Percentiles rank a stretch among this genome's conserved stretches.
Conservation (phyloP, 495 filamentous ascomycete species). For the Penicillium antarcticum region DNA sequence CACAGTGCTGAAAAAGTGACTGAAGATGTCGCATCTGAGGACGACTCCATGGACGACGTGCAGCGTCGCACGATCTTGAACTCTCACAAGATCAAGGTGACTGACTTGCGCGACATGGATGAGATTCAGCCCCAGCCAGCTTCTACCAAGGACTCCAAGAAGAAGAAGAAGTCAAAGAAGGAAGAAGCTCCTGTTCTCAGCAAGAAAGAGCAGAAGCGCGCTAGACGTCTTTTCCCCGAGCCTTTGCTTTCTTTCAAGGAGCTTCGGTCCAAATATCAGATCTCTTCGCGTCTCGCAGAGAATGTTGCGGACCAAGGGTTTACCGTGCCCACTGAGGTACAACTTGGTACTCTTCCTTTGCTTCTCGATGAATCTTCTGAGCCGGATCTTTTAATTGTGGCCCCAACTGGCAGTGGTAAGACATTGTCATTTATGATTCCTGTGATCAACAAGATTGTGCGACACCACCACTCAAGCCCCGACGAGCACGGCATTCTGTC, state of each 20-base stretch:
- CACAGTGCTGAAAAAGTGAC: slow-evolving; percentile 15
- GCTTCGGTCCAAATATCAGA: slow-evolving; percentile 62
- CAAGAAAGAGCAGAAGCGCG: slow-evolving; percentile 53
- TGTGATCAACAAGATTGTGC: slow-evolving; percentile 69
- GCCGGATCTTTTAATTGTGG: slow-evolving; percentile 79
- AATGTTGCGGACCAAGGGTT: slow-evolving; percentile 87
- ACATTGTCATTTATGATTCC: slow-evolving; percentile 90
- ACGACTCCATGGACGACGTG: slow-evolving; percentile 49
- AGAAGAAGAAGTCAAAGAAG: slow-evolving; percentile 49
- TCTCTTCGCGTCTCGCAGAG: slow-evolving; percentile 65
- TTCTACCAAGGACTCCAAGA: slow-evolving; percentile 47
- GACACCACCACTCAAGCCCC: slow-evolving; percentile 42
- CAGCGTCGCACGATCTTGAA: slow-evolving; percentile 72
- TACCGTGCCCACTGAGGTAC: slow-evolving; percentile 84
- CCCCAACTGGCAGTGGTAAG: slow-evolving; percentile 97
- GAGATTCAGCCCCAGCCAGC: slow-evolving; percentile 31
- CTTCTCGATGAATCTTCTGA: slow-evolving; percentile 52
- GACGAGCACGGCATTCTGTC: slow-evolving; percentile 50
- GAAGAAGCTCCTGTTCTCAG: slow-evolving; percentile 33
- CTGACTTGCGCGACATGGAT: slow-evolving; percentile 54
- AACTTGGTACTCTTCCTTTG: slow-evolving; percentile 79
- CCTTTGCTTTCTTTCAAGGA: slow-evolving; percentile 77
- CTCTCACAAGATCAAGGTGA: slow-evolving; percentile 84
- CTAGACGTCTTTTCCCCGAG: slow-evolving; percentile 61
- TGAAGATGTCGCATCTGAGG: slow-evolving; percentile 25